Conservation (phyloP, 495 filamentous ascomycete species). For the Tuber aestivum region DNA sequence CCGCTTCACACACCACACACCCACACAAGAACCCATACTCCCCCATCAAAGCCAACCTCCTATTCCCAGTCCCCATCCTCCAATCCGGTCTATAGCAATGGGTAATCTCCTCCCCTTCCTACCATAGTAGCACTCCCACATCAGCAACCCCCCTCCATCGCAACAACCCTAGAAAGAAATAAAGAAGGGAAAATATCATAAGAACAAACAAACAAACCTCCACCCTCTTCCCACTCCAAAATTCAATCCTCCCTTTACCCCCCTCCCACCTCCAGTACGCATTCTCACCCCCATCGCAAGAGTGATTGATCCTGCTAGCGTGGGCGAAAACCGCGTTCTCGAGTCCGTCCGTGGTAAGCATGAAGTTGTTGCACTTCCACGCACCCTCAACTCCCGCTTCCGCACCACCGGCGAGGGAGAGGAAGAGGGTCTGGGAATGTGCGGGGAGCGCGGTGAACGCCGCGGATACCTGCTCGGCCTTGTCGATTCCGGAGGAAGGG, state of each 20-base stretch:
- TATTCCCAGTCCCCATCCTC: conserved; percentile 40
- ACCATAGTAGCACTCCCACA: background rate
- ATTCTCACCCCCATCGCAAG: conserved; percentile 38
- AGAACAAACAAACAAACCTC: conserved; percentile 12
- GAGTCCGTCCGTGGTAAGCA: conserved; percentile 25
- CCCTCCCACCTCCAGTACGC: conserved; percentile 33
- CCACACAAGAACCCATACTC: conserved; percentile 38
- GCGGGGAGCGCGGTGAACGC: conserved; percentile 18
- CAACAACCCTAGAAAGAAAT: background rate
- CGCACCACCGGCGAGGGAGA: conserved; percentile 5
- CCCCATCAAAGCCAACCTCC: conserved; percentile 30
- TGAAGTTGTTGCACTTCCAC: conserved; percentile 39
- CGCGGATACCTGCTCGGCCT: conserved; percentile 11
- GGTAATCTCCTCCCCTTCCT: conserved; percentile 39
- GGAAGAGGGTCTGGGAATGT: background rate
- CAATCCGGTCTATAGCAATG: conserved; percentile 41
- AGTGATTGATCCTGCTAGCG: conserved; percentile 37
- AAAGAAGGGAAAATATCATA: background rate
- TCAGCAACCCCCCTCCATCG: conserved; percentile 13
- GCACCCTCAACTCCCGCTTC: conserved; percentile 25
- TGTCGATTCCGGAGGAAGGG: background rate
- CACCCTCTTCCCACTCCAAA: conserved; percentile 37
- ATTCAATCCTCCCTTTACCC: conserved; percentile 24
- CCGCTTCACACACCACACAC: conserved; percentile 27
- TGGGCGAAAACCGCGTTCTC: conserved; percentile 34